These are phyloP conservation scores for Coemansia sp. DNA, from an alignment of 192 early-diverging fungal genomes.

Conservation along the genomic window DNA sequence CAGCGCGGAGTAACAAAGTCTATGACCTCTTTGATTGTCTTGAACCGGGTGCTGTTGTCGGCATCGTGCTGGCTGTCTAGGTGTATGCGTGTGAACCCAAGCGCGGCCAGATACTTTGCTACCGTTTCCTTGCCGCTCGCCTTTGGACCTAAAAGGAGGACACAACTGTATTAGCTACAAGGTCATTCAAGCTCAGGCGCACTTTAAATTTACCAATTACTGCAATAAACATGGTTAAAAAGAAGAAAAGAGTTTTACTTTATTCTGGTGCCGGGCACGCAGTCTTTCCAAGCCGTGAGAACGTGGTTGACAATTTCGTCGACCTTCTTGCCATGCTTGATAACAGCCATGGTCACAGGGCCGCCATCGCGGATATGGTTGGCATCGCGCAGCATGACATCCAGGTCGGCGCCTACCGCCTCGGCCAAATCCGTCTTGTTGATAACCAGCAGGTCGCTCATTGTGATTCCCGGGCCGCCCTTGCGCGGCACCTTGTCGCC, in stretches of 20 bases:
- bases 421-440: conserved; percentile 96
- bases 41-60: conserved; percentile 43
- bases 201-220: conserved; percentile 42
- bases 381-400: conserved; percentile 89
- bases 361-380: conserved; percentile 83
- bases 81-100: conserved; percentile 23
- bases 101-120: conserved; percentile 20
- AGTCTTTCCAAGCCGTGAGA: conserved; percentile 56
- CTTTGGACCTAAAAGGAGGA: conserved; percentile 32
- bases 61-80: conserved; percentile 3
- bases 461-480: conserved; percentile 97
- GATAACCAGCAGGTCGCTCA: conserved; percentile 90
- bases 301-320: conserved; percentile 78
- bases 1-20: conserved; percentile 73
- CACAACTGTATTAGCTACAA: neutral
- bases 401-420: conserved; percentile 86
- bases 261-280: conserved; percentile 47
- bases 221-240: conserved; percentile 39
- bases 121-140: conserved; percentile 51
- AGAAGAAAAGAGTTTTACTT: conserved; percentile 11
- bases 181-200: neutral
- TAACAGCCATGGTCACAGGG: conserved; percentile 88
- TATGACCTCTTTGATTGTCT: conserved; percentile 58
- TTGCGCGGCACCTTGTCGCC: conserved; percentile 97
- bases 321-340: conserved; percentile 86